phyloP scores from a whole-genome alignment of 2,329 filamentous ascomycete genomes.

The Colletotrichum acutatum region DNA sequence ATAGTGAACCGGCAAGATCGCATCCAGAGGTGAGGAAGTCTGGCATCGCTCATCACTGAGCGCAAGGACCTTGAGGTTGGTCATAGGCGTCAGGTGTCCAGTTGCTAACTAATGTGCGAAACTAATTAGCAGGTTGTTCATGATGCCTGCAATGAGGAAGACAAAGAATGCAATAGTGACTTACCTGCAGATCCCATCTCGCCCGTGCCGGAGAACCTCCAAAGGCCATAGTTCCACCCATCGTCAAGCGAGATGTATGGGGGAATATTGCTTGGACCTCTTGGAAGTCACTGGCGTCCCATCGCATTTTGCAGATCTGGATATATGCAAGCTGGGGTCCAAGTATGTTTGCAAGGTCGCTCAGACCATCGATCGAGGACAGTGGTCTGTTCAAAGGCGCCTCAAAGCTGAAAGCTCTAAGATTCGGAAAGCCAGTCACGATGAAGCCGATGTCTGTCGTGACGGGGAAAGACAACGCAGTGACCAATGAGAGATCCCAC shows the following conservation, averaged over 20 bases:
- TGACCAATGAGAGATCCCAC: background rate
- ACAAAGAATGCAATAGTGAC: background rate
- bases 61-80: background rate
- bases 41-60: background rate
- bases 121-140: background rate
- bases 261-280: background rate
- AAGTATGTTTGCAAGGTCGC: background rate
- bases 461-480: background rate
- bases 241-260: background rate
- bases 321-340: background rate
- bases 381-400: background rate
- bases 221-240: background rate
- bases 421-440: background rate
- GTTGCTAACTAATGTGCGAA: background rate
- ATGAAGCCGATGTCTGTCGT: background rate
- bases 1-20: background rate
- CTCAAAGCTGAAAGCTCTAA: background rate
- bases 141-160: background rate
- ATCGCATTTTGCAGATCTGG: background rate
- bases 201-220: background rate
- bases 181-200: background rate
- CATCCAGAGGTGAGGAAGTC: background rate
- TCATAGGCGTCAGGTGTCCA: background rate
- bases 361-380: background rate
- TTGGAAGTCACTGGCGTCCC: background rate